Percentiles rank a stretch among this genome's conserved stretches.
These are phyloP conservation scores for Kandelia obovata DNA, from an alignment of 345 rosid species.

Conservation along the genomic window DNA sequence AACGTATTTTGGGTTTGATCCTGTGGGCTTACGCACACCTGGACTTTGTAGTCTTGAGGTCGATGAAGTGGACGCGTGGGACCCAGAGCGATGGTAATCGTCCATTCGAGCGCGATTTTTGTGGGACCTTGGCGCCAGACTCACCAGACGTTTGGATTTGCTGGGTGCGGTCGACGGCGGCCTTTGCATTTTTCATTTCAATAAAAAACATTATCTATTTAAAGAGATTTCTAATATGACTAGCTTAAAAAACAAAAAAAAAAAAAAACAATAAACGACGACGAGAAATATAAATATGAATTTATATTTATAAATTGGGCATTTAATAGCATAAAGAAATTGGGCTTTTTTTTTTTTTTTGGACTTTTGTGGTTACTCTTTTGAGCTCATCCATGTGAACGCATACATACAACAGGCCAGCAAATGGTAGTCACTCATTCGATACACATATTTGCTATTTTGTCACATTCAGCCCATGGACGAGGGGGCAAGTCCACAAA, in stretches of 20 bases:
- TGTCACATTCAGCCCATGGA: conserved; percentile 24
- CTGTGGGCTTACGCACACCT: background rate
- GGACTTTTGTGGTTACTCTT: background rate
- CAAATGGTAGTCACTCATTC: no score
- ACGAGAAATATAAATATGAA: no score
- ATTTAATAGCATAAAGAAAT: no score
- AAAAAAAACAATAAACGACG: no score
- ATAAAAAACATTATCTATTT: no score
- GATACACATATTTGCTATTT: conserved; percentile 28
- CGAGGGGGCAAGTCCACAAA: conserved; percentile 3
- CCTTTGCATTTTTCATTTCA: background rate
- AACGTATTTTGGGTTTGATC: background rate
- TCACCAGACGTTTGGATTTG: conserved; percentile 3
- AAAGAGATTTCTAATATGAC: no score
- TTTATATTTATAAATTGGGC: no score
- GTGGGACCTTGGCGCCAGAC: background rate
- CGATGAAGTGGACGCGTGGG: conserved; percentile 4
- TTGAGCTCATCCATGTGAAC: background rate
- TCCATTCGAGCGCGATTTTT: background rate
- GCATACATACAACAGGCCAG: background rate
- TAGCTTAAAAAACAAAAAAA: no score
- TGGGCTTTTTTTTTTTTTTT: background rate
- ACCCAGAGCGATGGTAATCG: background rate
- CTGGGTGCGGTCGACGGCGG: background rate
- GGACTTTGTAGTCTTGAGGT: background rate